These are phyloP conservation scores for Macaranga tanarius DNA, from an alignment of 441 rosid genomes.

Conservation along the genomic window DNA sequence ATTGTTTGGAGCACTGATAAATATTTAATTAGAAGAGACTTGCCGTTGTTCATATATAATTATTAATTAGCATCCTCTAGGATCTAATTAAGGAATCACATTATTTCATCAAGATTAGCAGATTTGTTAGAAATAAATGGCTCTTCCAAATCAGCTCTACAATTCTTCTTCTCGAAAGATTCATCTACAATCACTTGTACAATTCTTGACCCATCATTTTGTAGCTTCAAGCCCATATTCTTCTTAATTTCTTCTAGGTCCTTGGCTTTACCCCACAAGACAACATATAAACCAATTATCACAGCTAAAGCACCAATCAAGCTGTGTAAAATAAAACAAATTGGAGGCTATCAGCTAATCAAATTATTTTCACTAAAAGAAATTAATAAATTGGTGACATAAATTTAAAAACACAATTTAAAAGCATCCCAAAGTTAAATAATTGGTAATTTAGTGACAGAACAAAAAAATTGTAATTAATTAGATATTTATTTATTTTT, in stretches of 20 bases:
- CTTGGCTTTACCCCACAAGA: slow-evolving; percentile 74
- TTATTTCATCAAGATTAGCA: background rate
- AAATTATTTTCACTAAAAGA: too few relatives aligned
- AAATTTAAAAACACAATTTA: too few relatives aligned
- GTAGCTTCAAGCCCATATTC: slow-evolving; percentile 22
- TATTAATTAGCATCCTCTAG: background rate
- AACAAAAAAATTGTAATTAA: too few relatives aligned
- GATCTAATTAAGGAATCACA: background rate
- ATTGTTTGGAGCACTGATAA: too few relatives aligned
- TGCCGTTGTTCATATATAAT: too few relatives aligned
- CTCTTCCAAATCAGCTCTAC: slow-evolving; percentile 2
- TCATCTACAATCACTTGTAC: background rate
- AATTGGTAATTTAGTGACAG: too few relatives aligned
- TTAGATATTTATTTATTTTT: too few relatives aligned
- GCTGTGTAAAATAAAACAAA: slow-evolving; percentile 27
- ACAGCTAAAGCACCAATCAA: slow-evolving; percentile 59
- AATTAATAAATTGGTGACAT: too few relatives aligned
- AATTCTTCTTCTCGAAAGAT: background rate
- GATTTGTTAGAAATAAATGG: background rate
- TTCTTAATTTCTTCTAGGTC: slow-evolving; percentile 29
- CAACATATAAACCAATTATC: slow-evolving; percentile 56
- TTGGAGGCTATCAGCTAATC: background rate
- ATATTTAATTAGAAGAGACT: too few relatives aligned
- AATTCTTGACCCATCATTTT: background rate
- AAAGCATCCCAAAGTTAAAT: too few relatives aligned